Evolutionary conservation across 176 grass and related monocot genomes (phyloP).

Genomic region (Zoysia japonica): DNA sequence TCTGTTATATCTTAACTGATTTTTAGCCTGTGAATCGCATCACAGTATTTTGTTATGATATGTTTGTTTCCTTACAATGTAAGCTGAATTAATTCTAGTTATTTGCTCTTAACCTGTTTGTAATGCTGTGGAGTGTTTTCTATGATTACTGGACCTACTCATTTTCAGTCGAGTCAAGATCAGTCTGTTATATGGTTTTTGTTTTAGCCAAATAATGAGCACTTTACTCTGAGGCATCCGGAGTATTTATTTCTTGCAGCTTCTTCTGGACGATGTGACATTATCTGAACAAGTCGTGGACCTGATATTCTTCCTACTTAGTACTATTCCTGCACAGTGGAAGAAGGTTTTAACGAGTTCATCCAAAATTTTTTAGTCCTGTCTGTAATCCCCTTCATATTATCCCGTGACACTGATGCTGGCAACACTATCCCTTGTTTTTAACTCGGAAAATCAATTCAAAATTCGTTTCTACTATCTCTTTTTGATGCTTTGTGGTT

Average conservation of each 20-base stretch:
- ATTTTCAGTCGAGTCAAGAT: not conserved
- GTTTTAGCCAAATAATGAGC: constrained; percentile 10
- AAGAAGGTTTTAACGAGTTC: constrained; percentile 65
- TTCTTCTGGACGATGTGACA: constrained; percentile 89
- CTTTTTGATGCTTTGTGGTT: constrained; percentile 14
- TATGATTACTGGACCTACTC: not conserved
- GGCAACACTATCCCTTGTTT: constrained; percentile 36
- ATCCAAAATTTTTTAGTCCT: constrained; percentile 11
- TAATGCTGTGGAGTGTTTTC: not conserved
- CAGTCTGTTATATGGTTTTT: not conserved
- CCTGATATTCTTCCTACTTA: constrained; percentile 70
- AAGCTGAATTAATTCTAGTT: not conserved
- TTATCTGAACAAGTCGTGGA: constrained; percentile 94
- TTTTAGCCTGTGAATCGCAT: constrained; percentile 24
- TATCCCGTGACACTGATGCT: constrained; percentile 45
- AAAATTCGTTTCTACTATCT: constrained; percentile 9
- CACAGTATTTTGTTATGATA: not conserved
- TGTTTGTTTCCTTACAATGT: constrained; percentile 8
- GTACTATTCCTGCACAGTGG: constrained; percentile 66
- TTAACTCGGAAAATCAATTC: constrained; percentile 62
- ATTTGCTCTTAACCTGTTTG: not conserved
- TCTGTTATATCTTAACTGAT: not conserved
- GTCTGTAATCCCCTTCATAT: constrained; percentile 20
- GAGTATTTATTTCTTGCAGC: constrained; percentile 48
- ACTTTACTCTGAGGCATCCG: not conserved